These are phyloP conservation scores for Echria macrotheca DNA, from an alignment of 495 filamentous ascomycete species.

Conservation along the genomic window DNA sequence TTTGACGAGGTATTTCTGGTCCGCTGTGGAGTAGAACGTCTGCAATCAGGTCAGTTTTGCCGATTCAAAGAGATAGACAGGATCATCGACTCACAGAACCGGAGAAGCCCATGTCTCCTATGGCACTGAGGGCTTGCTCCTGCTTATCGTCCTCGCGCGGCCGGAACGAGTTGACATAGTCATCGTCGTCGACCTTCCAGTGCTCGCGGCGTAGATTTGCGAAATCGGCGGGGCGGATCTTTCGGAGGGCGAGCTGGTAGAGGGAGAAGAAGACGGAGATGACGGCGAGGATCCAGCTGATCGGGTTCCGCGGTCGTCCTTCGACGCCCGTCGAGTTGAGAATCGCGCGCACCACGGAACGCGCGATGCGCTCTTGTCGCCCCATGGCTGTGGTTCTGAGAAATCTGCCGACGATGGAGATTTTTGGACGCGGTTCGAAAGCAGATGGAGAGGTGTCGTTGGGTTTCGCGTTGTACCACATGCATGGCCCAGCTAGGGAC, in stretches of 20 bases:
- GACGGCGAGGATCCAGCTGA: conserved; percentile 23
- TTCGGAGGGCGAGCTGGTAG: conserved; percentile 32
- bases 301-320: conserved; percentile 7
- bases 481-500: too few relatives aligned
- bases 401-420: too few relatives aligned
- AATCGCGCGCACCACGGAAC: conserved; percentile 34
- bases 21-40: conserved; percentile 63
- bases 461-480: too few relatives aligned
- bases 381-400: conserved; percentile 15
- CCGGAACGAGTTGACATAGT: conserved; percentile 24
- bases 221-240: conserved; percentile 37
- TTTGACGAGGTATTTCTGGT: conserved; percentile 60
- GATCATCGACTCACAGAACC: conserved; percentile 22
- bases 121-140: conserved; percentile 23
- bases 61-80: background rate
- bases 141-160: conserved; percentile 7
- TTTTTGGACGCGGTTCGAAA: too few relatives aligned
- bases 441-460: too few relatives aligned
- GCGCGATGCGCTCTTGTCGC: conserved; percentile 25
- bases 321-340: conserved; percentile 18
- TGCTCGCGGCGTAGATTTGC: conserved; percentile 24
- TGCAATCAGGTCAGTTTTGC: background rate
- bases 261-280: conserved; percentile 33
- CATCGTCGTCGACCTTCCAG: conserved; percentile 25
- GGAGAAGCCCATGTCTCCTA: conserved; percentile 34